Percentiles rank a stretch among this genome's conserved stretches.
phyloP scores from a whole-genome alignment of 345 rosid species.

The Syzygium jambos region DNA sequence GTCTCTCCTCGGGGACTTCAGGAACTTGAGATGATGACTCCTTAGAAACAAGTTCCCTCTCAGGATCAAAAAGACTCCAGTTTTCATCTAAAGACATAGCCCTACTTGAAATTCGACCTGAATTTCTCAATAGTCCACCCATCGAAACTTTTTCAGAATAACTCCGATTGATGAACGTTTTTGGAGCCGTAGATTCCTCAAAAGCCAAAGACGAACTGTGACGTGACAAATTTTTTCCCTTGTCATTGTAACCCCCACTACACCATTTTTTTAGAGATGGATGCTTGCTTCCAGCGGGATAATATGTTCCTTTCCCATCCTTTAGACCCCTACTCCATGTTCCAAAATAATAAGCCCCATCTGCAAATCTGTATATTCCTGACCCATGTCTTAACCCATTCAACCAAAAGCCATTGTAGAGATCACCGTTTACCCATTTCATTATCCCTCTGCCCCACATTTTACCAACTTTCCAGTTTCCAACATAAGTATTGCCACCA shows the following conservation, averaged over 20 bases:
- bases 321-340: slow-evolving; percentile 67
- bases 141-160: slow-evolving; percentile 44
- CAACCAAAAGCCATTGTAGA: slow-evolving; percentile 73
- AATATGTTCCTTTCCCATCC: slow-evolving; percentile 89
- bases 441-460: slow-evolving; percentile 86
- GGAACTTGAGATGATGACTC: slow-evolving; percentile 29
- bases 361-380: slow-evolving; percentile 67
- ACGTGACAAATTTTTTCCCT: slow-evolving; percentile 29
- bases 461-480: slow-evolving; percentile 75
- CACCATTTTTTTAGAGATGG: slow-evolving; percentile 53
- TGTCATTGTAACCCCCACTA: slow-evolving; percentile 34
- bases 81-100: slow-evolving; percentile 28
- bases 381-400: slow-evolving; percentile 75
- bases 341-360: slow-evolving; percentile 84
- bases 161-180: slow-evolving; percentile 28
- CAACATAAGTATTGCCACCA: slow-evolving; percentile 66
- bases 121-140: slow-evolving; percentile 28
- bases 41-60: slow-evolving; percentile 21
- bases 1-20: slow-evolving; percentile 25
- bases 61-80: slow-evolving; percentile 16
- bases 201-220: slow-evolving; percentile 34
- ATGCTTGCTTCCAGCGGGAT: slow-evolving; percentile 71
- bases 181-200: slow-evolving; percentile 29
- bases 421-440: slow-evolving; percentile 85
- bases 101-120: slow-evolving; percentile 43